A percentile compares a stretch with the other conserved stretches of the same genome.
phyloP scores from a whole-genome alignment of 2,329 filamentous ascomycete species.

The Colletotrichum endophyticum region DNA sequence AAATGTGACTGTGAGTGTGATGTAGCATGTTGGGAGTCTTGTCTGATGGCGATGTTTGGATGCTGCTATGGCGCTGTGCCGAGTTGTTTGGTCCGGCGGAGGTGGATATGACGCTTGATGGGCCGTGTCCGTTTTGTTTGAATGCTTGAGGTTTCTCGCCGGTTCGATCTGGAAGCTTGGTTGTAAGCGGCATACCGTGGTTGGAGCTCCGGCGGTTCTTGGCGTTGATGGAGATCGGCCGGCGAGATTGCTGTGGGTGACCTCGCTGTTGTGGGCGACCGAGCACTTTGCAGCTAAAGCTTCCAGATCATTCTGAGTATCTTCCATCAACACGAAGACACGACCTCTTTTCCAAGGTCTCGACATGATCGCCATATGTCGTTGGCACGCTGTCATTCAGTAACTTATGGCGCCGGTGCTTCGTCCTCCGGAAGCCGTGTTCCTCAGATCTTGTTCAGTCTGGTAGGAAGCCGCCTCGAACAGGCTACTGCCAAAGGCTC shows the following conservation, averaged over 20 bases:
- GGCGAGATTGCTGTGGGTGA: not conserved
- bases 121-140: not conserved
- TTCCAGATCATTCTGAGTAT: fast-evolving
- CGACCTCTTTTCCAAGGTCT: too few species aligned
- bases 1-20: not conserved
- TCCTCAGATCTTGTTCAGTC: not conserved
- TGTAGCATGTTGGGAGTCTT: not conserved
- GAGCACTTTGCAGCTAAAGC: too few species aligned
- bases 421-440: too few species aligned
- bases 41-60: not conserved
- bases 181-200: fast-evolving
- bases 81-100: not conserved
- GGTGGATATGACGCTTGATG: not conserved
- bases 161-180: not conserved
- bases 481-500: not conserved
- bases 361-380: not conserved
- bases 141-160: not conserved
- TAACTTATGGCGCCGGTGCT: fast-evolving
- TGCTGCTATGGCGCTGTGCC: not conserved
- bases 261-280: too few species aligned
- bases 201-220: not conserved
- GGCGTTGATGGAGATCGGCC: fast-evolving
- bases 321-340: not conserved
- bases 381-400: not conserved
- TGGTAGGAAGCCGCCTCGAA: fast-evolving